Conservation (phyloP, 116 monocot genomes). For the Iris pallida region DNA sequence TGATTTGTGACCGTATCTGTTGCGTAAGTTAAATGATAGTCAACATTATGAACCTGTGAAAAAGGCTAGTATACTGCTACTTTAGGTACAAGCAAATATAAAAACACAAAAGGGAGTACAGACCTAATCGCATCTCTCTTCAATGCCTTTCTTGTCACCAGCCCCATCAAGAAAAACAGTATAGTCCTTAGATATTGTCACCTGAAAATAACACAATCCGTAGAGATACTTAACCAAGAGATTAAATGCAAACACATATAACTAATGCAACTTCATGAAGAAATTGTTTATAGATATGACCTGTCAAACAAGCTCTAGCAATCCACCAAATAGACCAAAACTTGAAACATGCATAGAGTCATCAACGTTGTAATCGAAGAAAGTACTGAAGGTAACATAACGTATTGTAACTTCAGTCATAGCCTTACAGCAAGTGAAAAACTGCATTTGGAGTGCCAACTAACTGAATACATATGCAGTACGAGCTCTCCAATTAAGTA, state of each 20-base stretch:
- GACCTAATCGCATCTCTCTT: slow-evolving; percentile 79
- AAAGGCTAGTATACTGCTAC: not conserved
- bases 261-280: not conserved
- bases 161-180: slow-evolving; percentile 78
- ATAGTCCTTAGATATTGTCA: slow-evolving; percentile 81
- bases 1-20: slow-evolving; percentile 72
- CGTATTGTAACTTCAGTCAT: too few relatives aligned
- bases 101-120: not conserved
- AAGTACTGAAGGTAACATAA: too few relatives aligned
- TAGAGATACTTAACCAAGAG: not conserved
- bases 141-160: slow-evolving; percentile 79
- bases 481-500: too few relatives aligned
- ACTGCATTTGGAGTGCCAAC: too few relatives aligned
- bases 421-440: too few relatives aligned
- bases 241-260: not conserved
- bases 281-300: not conserved
- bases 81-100: not conserved
- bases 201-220: slow-evolving; percentile 59
- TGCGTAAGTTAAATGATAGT: not conserved
- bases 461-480: too few relatives aligned
- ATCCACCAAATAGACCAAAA: too few relatives aligned
- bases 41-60: not conserved
- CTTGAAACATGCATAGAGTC: too few relatives aligned
- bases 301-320: too few relatives aligned
- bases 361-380: too few relatives aligned